Evolutionary conservation across 306 rosid genomes (phyloP), one percentile per base, ranked within the genome.

Genomic region (Trifolium subterraneum): DNA sequence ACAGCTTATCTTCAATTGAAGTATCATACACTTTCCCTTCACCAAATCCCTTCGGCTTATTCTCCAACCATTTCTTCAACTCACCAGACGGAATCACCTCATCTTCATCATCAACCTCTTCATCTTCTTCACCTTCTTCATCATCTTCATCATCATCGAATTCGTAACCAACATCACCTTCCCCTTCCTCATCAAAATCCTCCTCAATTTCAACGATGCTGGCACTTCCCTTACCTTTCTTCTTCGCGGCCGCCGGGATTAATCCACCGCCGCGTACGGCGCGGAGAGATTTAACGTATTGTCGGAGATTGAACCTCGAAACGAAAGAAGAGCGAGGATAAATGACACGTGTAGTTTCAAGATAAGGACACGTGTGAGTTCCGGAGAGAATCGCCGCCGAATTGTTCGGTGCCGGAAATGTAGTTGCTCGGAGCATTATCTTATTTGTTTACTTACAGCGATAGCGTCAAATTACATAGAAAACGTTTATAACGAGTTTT

Each of bases 21-120:
- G 96, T 91, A 22, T 94, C 96, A 33, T 90, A 94, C 47, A 45
- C 86, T 82, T 84, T 91, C 70, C 93, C 96, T 59, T 81, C 90
- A 2, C 97, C 96, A 71, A 94, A 91, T 6, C 98, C 97, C 48
- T 62, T 77, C 0, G 97, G 98, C 64, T 79, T 91, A 59, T 82
- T 83, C 83, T 80, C 84, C 15, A 83, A 52, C 97, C 92, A 88
- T 35, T 83, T 66, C 18, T 59, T 83, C 98, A 85, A 87, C 72
- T 86, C 74, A 73, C 79, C 90, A 25, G 83, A 73, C 19, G 33
- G 33, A 29, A 29, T 29, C 33, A 29, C 89, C 0, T 77, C 94
- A 3, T 19, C 88, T 0, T 42, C 89, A 0, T 31, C 81, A 2
- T 44, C 90, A 0, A 54, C 83, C 0, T 76, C 87, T 2, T 51